Evolutionary conservation across 192 early-diverging fungal genomes (phyloP).

Genomic region (Umbelopsis isabellina): DNA sequence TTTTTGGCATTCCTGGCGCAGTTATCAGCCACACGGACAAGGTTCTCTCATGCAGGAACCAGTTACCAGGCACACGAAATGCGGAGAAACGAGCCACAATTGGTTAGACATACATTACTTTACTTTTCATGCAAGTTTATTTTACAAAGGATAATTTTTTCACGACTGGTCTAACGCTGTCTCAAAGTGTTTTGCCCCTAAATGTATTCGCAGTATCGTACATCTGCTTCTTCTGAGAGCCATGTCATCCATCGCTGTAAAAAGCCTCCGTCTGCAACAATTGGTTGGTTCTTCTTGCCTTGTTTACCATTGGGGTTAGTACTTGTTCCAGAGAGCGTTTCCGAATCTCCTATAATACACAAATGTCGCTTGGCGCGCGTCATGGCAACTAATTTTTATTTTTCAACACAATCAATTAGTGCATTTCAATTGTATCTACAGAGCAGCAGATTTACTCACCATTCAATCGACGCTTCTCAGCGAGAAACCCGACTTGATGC

Average conservation of each 20-base stretch:
- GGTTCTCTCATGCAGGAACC: background rate
- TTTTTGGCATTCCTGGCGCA: background rate
- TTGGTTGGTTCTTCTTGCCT: constrained; percentile 4
- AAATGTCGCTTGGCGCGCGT: constrained; percentile 86
- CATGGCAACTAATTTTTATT: constrained; percentile 67
- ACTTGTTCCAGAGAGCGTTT: constrained; percentile 49
- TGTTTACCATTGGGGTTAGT: background rate
- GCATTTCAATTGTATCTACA: background rate
- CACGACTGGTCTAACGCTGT: too few relatives aligned
- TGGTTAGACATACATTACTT: too few relatives aligned
- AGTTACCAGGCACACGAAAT: too few relatives aligned
- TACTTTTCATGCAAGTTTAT: background rate
- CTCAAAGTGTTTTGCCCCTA: background rate
- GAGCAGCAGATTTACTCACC: constrained; percentile 41
- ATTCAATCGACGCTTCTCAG: constrained; percentile 82
- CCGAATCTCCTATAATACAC: constrained; percentile 80
- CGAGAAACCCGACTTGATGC: constrained; percentile 83
- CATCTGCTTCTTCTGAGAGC: constrained; percentile 50
- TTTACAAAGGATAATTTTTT: background rate
- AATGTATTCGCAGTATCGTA: constrained; percentile 48
- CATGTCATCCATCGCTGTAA: constrained; percentile 53
- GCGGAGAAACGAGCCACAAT: too few relatives aligned
- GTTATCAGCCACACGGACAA: background rate
- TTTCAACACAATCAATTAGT: background rate
- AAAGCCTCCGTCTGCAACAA: constrained; percentile 44